A percentile compares a stretch with the other conserved stretches of the same genome.
These are phyloP conservation scores for Mucor velutinosus DNA, from an alignment of 371 early-diverging fungal species.

Conservation along the genomic window DNA sequence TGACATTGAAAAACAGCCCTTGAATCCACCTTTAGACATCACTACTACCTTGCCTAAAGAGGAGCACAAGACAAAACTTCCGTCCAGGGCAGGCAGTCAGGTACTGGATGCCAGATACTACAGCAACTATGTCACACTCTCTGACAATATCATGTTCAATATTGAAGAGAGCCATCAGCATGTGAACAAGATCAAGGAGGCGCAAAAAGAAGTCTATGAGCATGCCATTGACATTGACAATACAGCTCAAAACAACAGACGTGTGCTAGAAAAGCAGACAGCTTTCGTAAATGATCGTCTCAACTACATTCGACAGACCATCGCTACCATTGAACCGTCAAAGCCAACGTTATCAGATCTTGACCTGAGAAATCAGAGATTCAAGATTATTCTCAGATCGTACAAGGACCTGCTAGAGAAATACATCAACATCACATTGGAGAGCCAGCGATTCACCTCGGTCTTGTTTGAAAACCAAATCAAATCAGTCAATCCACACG, in stretches of 20 bases:
- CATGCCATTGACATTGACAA: slow-evolving; percentile 2
- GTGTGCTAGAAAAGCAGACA: slow-evolving; percentile 1
- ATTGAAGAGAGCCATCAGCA: slow-evolving; percentile 6
- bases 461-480: slow-evolving; percentile 17
- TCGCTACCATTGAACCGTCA: slow-evolving; percentile 15
- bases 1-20: slow-evolving; percentile 12
- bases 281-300: neutral
- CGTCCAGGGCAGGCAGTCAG: neutral
- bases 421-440: slow-evolving; percentile 15
- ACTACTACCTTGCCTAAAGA: neutral
- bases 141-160: slow-evolving; percentile 4
- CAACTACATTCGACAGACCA: slow-evolving; percentile 1
- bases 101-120: neutral
- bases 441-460: slow-evolving; percentile 19
- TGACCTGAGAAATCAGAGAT: slow-evolving; percentile 18
- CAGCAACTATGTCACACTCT: neutral
- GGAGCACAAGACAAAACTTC: neutral
- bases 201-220: slow-evolving; percentile 12
- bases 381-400: slow-evolving; percentile 5
- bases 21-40: neutral
- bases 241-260: slow-evolving; percentile 1
- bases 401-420: slow-evolving; percentile 19
- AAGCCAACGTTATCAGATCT: slow-evolving; percentile 18
- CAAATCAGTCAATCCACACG: slow-evolving; percentile 18
- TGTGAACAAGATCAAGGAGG: slow-evolving; percentile 8